Evolutionary conservation across 148 eudicot genomes (phyloP).

Genomic region (Fagopyrum tataricum): DNA sequence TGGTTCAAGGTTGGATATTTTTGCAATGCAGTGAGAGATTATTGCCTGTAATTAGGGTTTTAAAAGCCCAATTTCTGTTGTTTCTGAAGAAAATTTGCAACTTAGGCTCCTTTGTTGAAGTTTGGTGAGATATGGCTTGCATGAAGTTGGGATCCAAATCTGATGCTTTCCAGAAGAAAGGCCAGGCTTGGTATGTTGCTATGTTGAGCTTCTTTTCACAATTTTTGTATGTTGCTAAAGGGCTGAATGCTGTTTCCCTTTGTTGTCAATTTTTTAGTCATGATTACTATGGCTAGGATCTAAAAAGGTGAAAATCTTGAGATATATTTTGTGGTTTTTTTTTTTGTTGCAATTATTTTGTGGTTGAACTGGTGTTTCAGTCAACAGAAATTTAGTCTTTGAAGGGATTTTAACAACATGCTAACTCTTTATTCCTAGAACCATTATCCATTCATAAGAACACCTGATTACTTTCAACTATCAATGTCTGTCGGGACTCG

Average conservation of each 20-base stretch:
- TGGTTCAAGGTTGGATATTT: neutral
- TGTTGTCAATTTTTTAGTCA: neutral
- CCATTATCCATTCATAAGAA: no score
- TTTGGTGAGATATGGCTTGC: conserved; percentile 58
- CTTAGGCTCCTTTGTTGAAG: conserved; percentile 13
- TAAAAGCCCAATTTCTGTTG: neutral
- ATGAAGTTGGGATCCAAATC: conserved; percentile 84
- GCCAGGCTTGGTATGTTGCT: conserved; percentile 75
- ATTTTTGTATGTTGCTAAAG: neutral
- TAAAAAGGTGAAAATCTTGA: neutral
- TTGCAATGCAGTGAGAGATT: neutral
- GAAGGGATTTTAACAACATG: neutral
- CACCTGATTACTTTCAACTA: no score
- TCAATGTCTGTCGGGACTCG: no score
- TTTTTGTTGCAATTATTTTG: neutral
- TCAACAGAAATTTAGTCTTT: neutral
- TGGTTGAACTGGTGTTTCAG: neutral
- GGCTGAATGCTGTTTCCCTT: neutral
- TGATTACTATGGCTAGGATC: neutral
- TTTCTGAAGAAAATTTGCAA: neutral
- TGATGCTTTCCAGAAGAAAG: conserved; percentile 83
- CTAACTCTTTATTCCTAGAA: no score
- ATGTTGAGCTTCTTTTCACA: neutral
- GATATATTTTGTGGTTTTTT: neutral
- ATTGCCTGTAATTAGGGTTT: neutral